Evolutionary conservation across 352 stramenopile species (phyloP).

Genomic region (Lagenidium giganteum): DNA sequence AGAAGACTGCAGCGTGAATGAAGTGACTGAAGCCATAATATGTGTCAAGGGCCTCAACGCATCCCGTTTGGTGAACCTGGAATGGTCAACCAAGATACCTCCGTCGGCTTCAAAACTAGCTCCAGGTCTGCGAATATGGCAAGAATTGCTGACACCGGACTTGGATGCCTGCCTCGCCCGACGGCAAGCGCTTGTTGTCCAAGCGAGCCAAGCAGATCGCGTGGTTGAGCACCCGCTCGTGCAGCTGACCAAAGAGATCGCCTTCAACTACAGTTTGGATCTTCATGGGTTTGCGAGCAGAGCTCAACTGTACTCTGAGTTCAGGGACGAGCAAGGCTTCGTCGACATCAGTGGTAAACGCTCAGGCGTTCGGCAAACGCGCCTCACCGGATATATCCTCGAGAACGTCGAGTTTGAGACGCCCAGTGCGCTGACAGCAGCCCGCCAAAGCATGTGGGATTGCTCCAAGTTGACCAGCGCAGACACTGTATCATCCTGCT

Average conservation of each 20-base stretch:
- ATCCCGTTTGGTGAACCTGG: conserved; percentile 2
- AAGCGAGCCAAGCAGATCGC: background rate
- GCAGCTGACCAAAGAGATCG: background rate
- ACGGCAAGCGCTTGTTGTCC: background rate
- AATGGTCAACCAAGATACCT: background rate
- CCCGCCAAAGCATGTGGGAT: conserved; percentile 1
- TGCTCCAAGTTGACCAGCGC: too few species aligned
- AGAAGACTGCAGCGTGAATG: conserved; percentile 1
- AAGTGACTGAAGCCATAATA: conserved; percentile 5
- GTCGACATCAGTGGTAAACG: conserved; percentile 1
- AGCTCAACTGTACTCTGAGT: background rate
- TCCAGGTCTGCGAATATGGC: background rate
- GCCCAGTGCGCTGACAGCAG: too few species aligned
- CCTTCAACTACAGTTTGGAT: conserved; percentile 3
- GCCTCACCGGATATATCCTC: conserved; percentile 13
- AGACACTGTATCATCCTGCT: too few species aligned
- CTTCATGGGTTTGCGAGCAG: conserved; percentile 2
- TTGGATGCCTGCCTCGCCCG: background rate
- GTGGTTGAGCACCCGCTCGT: background rate
- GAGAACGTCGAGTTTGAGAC: too few species aligned
- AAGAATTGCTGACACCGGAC: background rate
- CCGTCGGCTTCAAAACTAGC: too few species aligned
- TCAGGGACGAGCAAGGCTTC: background rate
- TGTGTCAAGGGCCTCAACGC: conserved; percentile 8
- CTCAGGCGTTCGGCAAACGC: conserved; percentile 7